These are phyloP conservation scores for Amanita phalloides DNA, from an alignment of 768 basidiomycete species.

Conservation along the genomic window DNA sequence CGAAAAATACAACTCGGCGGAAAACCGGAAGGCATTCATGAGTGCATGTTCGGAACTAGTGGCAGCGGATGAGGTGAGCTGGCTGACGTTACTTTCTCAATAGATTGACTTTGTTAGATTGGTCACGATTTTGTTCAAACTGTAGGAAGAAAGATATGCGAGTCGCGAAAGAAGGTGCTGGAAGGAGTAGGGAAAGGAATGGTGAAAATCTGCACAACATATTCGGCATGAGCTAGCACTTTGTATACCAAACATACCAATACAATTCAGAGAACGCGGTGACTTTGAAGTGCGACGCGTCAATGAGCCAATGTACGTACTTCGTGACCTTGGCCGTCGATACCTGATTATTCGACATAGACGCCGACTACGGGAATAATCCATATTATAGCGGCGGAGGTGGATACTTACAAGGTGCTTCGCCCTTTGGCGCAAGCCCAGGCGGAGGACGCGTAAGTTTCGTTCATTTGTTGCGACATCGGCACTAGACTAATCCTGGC, in stretches of 20 bases:
- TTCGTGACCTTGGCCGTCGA: not conserved
- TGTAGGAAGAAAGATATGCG: slow-evolving; percentile 53
- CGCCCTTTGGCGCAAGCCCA: slow-evolving; percentile 55
- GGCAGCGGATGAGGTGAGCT: slow-evolving; percentile 22
- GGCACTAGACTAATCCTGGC: not conserved
- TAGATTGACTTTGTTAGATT: slow-evolving; percentile 27
- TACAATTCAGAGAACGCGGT: not conserved
- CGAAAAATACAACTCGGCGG: slow-evolving; percentile 41
- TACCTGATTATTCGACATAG: slow-evolving; percentile 14
- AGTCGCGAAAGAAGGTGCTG: slow-evolving; percentile 59
- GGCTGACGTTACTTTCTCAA: slow-evolving; percentile 3
- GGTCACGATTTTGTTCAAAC: slow-evolving; percentile 53
- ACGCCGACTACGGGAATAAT: slow-evolving; percentile 29
- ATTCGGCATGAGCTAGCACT: slow-evolving; percentile 12
- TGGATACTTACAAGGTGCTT: slow-evolving; percentile 49
- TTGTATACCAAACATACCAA: slow-evolving; percentile 6
- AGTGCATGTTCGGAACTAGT: slow-evolving; percentile 31
- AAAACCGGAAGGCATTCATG: slow-evolving; percentile 40
- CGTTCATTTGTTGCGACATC: not conserved
- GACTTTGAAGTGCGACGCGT: slow-evolving; percentile 2
- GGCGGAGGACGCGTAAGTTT: slow-evolving; percentile 36
- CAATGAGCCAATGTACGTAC: slow-evolving; percentile 24
- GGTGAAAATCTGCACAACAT: slow-evolving; percentile 34
- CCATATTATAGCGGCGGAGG: slow-evolving; percentile 31
- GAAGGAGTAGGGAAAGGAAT: slow-evolving; percentile 69